Percentiles rank a stretch among this genome's conserved stretches.
Evolutionary conservation across 2,329 filamentous ascomycete genomes (phyloP).

Genomic region (Cercospora beticola): DNA sequence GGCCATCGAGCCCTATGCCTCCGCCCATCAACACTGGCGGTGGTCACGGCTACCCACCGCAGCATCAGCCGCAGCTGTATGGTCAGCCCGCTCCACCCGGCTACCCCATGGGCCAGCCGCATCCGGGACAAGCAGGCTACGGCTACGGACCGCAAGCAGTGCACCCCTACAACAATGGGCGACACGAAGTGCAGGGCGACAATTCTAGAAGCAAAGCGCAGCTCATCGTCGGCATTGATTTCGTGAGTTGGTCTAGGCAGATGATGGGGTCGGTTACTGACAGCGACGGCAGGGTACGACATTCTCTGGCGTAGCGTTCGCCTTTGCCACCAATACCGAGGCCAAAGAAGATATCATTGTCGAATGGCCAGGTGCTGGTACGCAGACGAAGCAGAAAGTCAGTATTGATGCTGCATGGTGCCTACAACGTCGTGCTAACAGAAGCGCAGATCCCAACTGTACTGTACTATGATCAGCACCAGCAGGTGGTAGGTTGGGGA

Average conservation of each 20-base stretch:
- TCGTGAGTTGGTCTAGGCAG: conserved; percentile 60
- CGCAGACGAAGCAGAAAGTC: conserved; percentile 98
- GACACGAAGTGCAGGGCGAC: conserved; percentile 71
- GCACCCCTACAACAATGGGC: conserved; percentile 21
- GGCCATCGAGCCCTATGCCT: conserved; percentile 48
- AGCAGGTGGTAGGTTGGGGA: conserved; percentile 99
- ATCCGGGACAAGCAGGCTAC: conserved; percentile 28
- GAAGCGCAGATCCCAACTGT: conserved; percentile 83
- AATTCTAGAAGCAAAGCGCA: conserved; percentile 90
- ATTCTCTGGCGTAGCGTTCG: conserved; percentile 94
- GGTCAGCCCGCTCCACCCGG: conserved; percentile 38
- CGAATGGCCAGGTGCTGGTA: conserved; percentile 96
- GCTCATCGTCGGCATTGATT: conserved; percentile 97
- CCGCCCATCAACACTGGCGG: conserved; percentile 50
- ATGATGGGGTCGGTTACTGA: conserved; percentile 15
- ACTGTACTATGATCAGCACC: conserved; percentile 99
- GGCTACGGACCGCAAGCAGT: conserved; percentile 20
- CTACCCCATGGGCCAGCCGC: conserved; percentile 40
- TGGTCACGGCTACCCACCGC: conserved; percentile 50
- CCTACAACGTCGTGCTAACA: conserved; percentile 20
- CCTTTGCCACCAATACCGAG: conserved; percentile 91
- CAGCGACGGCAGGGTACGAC: conserved; percentile 72
- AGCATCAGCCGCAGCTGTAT: conserved; percentile 46
- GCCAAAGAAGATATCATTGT: conserved; percentile 98
- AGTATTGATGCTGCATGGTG: conserved; percentile 8